Conservation (phyloP, 495 filamentous ascomycete species). For the Physcia stellaris region DNA sequence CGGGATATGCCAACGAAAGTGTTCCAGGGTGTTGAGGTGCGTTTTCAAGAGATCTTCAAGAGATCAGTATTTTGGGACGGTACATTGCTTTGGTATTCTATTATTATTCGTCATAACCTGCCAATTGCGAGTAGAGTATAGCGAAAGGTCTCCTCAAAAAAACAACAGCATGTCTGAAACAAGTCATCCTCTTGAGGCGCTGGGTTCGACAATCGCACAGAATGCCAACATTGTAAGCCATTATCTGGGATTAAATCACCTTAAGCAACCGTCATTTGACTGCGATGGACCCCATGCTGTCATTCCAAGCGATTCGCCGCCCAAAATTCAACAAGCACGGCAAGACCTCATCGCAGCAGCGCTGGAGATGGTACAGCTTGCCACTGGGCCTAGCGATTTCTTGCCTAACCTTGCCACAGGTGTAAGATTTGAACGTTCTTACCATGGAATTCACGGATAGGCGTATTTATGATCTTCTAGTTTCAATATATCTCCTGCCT, state of each 20-base stretch:
- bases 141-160: too few species aligned
- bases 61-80: too few species aligned
- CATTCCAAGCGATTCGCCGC: not conserved
- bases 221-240: not conserved
- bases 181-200: not conserved
- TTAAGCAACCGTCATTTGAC: not conserved
- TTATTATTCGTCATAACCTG: too few species aligned
- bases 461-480: constrained; percentile 4
- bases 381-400: constrained; percentile 16
- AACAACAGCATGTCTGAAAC: not conserved
- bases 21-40: too few species aligned
- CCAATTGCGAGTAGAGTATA: too few species aligned
- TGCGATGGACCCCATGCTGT: not conserved
- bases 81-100: too few species aligned
- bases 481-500: constrained; percentile 17
- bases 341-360: constrained; percentile 8
- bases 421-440: constrained; percentile 7
- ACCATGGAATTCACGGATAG: not conserved
- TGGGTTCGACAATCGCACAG: not conserved
- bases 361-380: constrained; percentile 14
- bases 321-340: not conserved
- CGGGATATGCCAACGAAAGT: too few species aligned
- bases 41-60: too few species aligned
- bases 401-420: constrained; percentile 10
- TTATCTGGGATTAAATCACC: not conserved